Evolutionary conservation across 352 stramenopile genomes (phyloP).

Genomic region (Globisporangium rhizosaccharum): DNA sequence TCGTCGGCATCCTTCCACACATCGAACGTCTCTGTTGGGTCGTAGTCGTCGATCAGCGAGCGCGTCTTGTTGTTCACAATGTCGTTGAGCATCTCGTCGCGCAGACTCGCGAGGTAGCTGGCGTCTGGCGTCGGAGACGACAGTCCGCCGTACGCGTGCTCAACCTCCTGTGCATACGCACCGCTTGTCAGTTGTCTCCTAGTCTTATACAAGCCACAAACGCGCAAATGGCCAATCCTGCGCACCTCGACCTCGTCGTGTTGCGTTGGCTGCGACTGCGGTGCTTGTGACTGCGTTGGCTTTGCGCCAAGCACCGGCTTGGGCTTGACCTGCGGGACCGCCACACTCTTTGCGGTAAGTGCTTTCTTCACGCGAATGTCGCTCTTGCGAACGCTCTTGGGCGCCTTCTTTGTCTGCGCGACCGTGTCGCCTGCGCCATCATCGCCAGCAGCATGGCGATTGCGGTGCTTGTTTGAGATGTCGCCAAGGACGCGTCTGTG

Average conservation of each 20-base stretch:
- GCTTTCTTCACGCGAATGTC: slow-evolving; percentile 21
- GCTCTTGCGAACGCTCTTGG: slow-evolving; percentile 14
- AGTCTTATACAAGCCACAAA: background rate
- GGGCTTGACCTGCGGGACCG: background rate
- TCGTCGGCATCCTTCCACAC: slow-evolving; percentile 35
- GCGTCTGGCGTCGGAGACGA: slow-evolving; percentile 25
- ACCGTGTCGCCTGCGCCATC: slow-evolving; percentile 2
- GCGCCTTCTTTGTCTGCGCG: slow-evolving; percentile 22
- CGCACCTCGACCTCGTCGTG: slow-evolving; percentile 38
- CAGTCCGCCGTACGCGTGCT: slow-evolving; percentile 66
- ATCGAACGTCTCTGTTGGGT: slow-evolving; percentile 17
- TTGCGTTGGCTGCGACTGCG: slow-evolving; percentile 9
- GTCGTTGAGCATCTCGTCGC: slow-evolving; percentile 47
- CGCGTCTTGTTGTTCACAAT: slow-evolving; percentile 37
- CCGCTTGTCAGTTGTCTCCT: background rate
- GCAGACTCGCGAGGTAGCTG: slow-evolving; percentile 37
- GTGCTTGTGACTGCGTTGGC: slow-evolving; percentile 11
- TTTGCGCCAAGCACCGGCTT: background rate
- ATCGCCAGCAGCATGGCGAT: slow-evolving; percentile 12
- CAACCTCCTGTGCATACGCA: slow-evolving; percentile 42
- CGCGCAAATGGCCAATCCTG: background rate
- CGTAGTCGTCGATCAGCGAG: slow-evolving; percentile 45
- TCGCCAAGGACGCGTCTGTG: slow-evolving; percentile 51
- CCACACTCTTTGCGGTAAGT: slow-evolving; percentile 13
- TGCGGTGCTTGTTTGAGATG: slow-evolving; percentile 74